These are phyloP conservation scores for Stipa capillata DNA, from an alignment of 176 grass and related monocot genomes.

Conservation along the genomic window DNA sequence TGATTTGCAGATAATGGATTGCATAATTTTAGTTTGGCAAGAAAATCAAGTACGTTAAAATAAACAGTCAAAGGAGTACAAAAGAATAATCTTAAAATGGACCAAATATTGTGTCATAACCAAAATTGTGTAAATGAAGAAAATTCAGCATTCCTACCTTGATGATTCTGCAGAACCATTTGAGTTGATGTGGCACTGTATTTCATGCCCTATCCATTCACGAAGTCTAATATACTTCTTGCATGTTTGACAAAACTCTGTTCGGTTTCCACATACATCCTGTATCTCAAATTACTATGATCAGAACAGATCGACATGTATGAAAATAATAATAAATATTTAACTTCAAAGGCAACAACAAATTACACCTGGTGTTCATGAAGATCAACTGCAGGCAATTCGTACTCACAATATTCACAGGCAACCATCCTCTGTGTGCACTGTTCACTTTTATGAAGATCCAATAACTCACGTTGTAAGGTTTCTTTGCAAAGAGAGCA, in stretches of 20 bases:
- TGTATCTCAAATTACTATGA: constrained; percentile 27
- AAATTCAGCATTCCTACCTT: constrained; percentile 41
- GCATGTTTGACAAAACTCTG: constrained; percentile 73
- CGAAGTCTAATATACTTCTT: constrained; percentile 75
- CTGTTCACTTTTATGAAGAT: constrained; percentile 70
- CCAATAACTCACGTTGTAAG: constrained; percentile 47
- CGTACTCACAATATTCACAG: constrained; percentile 91
- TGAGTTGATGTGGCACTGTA: constrained; percentile 50
- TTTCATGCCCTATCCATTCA: constrained; percentile 68
- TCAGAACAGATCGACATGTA: not conserved
- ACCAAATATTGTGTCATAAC: not conserved
- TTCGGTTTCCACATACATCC: constrained; percentile 97
- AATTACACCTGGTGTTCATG: constrained; percentile 72
- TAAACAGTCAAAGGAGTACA: not conserved
- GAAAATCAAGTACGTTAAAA: not conserved
- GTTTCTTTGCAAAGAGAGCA: constrained; percentile 77
- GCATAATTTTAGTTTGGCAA: not conserved
- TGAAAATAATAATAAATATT: not conserved
- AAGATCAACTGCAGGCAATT: constrained; percentile 80
- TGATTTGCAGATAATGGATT: not conserved
- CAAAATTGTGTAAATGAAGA: not conserved
- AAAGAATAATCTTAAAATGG: not conserved
- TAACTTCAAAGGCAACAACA: not conserved
- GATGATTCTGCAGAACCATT: constrained; percentile 49
- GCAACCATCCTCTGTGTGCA: constrained; percentile 73